Conservation (phyloP, 805 yeast species). For the Suhomyces kilbournensis region DNA sequence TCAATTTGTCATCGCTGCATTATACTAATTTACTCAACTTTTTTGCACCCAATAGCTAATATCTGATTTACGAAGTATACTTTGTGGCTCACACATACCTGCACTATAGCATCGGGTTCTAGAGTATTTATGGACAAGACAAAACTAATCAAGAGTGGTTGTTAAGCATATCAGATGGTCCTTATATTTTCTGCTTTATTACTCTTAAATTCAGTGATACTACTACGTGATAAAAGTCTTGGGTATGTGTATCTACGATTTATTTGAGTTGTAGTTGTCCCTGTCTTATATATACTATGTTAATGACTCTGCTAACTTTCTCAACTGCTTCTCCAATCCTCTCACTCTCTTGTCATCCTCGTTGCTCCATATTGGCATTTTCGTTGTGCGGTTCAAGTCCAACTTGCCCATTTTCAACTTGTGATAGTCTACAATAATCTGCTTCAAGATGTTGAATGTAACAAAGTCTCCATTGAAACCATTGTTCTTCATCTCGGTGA, state of each 20-base stretch:
- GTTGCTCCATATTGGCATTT: constrained; percentile 33
- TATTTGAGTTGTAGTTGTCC: background rate
- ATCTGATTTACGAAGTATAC: background rate
- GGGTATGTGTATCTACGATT: background rate
- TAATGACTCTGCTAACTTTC: constrained; percentile 2
- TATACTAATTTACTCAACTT: background rate
- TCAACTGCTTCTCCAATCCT: constrained; percentile 17
- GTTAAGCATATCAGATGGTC: no score
- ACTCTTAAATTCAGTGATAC: background rate
- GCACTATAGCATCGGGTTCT: no score
- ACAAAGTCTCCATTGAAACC: constrained; percentile 37
- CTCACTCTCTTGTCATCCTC: constrained; percentile 34
- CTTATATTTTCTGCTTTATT: no score
- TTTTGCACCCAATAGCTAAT: background rate
- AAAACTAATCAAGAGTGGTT: no score
- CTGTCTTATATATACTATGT: background rate
- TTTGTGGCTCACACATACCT: no score
- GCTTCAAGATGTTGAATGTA: constrained; percentile 35
- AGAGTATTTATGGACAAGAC: no score
- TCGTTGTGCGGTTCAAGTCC: constrained; percentile 15
- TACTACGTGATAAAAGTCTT: background rate
- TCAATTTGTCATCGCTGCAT: background rate
- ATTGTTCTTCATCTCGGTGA: constrained; percentile 39
- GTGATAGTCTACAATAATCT: constrained; percentile 33
- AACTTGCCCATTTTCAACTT: constrained; percentile 30